Base-by-base conservation (phyloP, 306 rosid genomes). In the Vigna angularis region DNA sequence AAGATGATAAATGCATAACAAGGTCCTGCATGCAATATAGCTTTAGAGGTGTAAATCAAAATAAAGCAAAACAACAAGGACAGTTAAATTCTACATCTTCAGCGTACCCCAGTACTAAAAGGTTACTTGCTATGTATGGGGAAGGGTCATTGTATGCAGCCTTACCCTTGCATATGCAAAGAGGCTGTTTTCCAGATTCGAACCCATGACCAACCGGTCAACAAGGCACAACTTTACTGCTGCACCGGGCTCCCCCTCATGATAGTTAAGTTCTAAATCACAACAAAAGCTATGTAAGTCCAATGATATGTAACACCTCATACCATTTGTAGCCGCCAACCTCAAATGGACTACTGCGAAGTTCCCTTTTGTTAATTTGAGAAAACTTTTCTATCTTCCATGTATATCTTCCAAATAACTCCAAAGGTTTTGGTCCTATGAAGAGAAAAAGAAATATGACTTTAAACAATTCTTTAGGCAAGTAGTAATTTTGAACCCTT, bases 271-370 rank as follows among this genome's bases (percentile, higher is more conserved):
- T 47, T 53, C 57, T 49, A 52, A 71, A 59, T 24, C 66, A 47
- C 13, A 72, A 32, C 24, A 56, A 69, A 73, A 24, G 59, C 51
- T 11, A 78, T 73, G 62, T 9, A 70, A 72, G 32, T 58, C 4
- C 70, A 70, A 61, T 6, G 24, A 34, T 63, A 75, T 77, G 48
- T 38, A 65, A 76, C 68, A 62, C 47, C 77, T 4, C 93, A 1
- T 93, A 96, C 99, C 99, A 96, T 82, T 96, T 96, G 90, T 91
- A 88, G 86, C 94, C 92, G 75, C 98, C 99, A 88, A 93, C 98
- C 84, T 96, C 98, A 87, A 96, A 96, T 49, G 96, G 96, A 79
- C 84, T 88, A 77, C 99, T 91, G 63, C 98, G 96, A 85, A 96
- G 99, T 72, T 96, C 99, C 83, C 98, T 89, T 88, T 96, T 96